Evolutionary conservation across 1,284 basidiomycete genomes (phyloP).

Genomic region (Marasmius tenuissimus): DNA sequence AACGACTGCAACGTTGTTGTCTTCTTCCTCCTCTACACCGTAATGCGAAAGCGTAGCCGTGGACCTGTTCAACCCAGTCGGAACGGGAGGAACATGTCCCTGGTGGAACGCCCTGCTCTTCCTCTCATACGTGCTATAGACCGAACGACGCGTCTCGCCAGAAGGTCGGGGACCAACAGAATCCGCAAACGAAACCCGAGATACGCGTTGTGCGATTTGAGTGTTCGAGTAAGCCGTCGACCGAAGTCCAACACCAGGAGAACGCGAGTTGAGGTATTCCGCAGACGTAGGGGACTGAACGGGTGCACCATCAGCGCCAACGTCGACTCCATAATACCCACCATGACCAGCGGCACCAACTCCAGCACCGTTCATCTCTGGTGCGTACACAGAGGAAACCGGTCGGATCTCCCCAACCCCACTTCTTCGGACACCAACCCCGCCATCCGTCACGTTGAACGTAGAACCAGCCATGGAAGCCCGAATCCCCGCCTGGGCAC

Average conservation of each 20-base stretch:
- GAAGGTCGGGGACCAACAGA: constrained; percentile 61
- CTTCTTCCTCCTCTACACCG: neutral
- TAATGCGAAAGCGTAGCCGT: constrained; percentile 7
- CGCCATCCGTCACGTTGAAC: constrained; percentile 17
- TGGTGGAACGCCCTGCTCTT: constrained; percentile 51
- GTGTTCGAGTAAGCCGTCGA: constrained; percentile 29
- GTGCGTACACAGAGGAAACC: constrained; percentile 41
- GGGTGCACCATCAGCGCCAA: neutral
- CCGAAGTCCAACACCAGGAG: constrained; percentile 41
- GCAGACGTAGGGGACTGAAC: constrained; percentile 24
- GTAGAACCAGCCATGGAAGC: constrained; percentile 59
- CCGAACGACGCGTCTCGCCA: constrained; percentile 51
- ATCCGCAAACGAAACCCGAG: constrained; percentile 44
- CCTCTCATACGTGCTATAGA: constrained; percentile 18
- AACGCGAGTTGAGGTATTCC: constrained; percentile 46
- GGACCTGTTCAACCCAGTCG: constrained; percentile 3
- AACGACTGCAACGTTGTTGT: constrained; percentile 33
- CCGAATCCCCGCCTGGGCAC: constrained; percentile 72
- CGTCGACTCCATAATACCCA: constrained; percentile 4
- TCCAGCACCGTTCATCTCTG: constrained; percentile 45
- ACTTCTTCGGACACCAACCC: constrained; percentile 9
- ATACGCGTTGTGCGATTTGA: constrained; percentile 40
- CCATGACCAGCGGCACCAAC: constrained; percentile 35
- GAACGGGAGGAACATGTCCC: constrained; percentile 33
- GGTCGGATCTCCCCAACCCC: constrained; percentile 49